Base-by-base conservation (phyloP, 805 yeast species). In the Ogataea allantospora region DNA sequence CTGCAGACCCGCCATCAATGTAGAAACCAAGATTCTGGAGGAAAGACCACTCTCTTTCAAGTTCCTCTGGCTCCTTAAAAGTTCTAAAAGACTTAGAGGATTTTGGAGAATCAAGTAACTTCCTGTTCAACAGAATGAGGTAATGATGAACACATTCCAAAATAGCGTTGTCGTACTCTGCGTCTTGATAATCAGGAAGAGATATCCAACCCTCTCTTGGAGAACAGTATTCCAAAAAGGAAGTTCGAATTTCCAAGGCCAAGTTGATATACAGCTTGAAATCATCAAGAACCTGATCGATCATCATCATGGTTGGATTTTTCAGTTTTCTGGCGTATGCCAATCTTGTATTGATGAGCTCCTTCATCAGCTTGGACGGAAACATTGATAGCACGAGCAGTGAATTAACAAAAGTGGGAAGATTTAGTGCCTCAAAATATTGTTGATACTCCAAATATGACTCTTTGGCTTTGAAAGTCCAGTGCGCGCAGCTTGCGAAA, bases 221-320 rank as follows among this genome's bases (percentile, higher is more conserved):
- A 23, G 63, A 73, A 47, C 77, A 70, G 50, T 78, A 82, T 32
- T 75, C 80, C 18, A 71, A 62, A 31, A 83, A 73, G 0, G 87
- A 78, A 40, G 75, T 77, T 55, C 88, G 81, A 34, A 88, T 76
- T 47, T 78, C 83, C 12, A 87, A 70, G 0, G 95, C 89, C 22
- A 88, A 66, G 32, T 76, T 73, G 40, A 91, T 75, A 56, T 87
- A 88, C 2, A 80, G 73, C 48, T 80, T 80, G 57, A 91, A 83
- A 57, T 88, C 95, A 30, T 78, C 88, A 44, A 91, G 75, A 74
- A 88, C 83, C 62, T 91, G 96, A 60, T 93, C 99, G 50, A 93
- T 86, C 81, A 88, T 86, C 88, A 88, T 84, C 79, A 89, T 77
- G 0, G 97, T 88, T 2, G 96, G 96, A 51, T 83, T 84, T 35